A percentile compares a stretch with the other conserved stretches of the same genome.
Conservation (phyloP, 352 stramenopile genomes). For the Bremia lactucae region DNA sequence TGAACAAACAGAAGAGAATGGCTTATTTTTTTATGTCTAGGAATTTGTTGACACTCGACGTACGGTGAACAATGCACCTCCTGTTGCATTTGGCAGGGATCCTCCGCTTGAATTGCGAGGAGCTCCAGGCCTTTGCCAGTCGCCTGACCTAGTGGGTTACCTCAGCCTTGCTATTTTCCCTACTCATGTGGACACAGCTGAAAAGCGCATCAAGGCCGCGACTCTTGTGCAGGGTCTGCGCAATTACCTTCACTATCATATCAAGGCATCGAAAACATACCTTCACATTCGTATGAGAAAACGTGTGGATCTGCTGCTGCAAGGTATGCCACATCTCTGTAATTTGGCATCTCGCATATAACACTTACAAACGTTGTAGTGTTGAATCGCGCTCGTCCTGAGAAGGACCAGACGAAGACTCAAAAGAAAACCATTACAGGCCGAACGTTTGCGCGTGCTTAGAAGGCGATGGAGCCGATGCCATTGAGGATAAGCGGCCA, state of each 20-base stretch:
- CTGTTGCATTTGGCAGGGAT: slow-evolving; percentile 85
- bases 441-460: slow-evolving; percentile 81
- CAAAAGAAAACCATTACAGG: slow-evolving; percentile 89
- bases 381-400: slow-evolving; percentile 84
- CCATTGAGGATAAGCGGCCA: neutral
- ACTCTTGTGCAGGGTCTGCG: slow-evolving; percentile 83
- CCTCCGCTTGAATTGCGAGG: slow-evolving; percentile 80
- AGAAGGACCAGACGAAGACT: slow-evolving; percentile 83
- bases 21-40: slow-evolving; percentile 17
- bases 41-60: slow-evolving; percentile 89
- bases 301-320: slow-evolving; percentile 85
- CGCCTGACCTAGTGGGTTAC: slow-evolving; percentile 79
- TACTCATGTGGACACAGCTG: slow-evolving; percentile 79
- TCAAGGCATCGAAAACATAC: slow-evolving; percentile 94
- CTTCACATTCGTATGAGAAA: slow-evolving; percentile 93
- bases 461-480: slow-evolving; percentile 3
- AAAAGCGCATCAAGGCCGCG: slow-evolving; percentile 83
- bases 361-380: slow-evolving; percentile 27
- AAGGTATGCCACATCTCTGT: slow-evolving; percentile 34
- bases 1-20: no score
- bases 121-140: slow-evolving; percentile 47
- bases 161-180: slow-evolving; percentile 85
- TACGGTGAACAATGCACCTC: slow-evolving; percentile 90
- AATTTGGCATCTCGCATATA: neutral
- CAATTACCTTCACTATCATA: slow-evolving; percentile 94